phyloP scores from a whole-genome alignment of 1,139 yeast species.

The Casaregolazyma lundiana region DNA sequence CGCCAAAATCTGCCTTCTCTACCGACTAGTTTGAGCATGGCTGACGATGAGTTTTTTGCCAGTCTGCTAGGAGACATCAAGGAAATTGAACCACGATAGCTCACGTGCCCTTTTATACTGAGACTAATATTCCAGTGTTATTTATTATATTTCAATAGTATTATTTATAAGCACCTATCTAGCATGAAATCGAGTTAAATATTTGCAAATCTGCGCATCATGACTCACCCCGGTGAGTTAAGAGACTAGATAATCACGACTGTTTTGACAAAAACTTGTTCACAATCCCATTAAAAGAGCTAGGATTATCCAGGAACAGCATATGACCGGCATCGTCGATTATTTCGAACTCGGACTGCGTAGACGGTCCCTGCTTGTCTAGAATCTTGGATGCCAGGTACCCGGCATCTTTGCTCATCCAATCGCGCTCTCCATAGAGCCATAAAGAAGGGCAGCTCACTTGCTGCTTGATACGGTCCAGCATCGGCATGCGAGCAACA shows the following conservation, averaged over 20 bases:
- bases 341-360: slow-evolving; percentile 38
- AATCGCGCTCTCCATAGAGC: slow-evolving; percentile 78
- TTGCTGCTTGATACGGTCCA: slow-evolving; percentile 49
- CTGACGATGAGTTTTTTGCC: slow-evolving; percentile 16
- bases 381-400: slow-evolving; percentile 43
- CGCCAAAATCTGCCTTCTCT: slow-evolving; percentile 10
- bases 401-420: slow-evolving; percentile 82
- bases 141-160: too few relatives aligned
- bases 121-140: too few relatives aligned
- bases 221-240: too few relatives aligned
- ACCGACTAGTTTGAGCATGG: slow-evolving; percentile 13
- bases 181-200: too few relatives aligned
- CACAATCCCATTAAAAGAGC: slow-evolving; percentile 51
- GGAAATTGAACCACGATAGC: too few relatives aligned
- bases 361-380: slow-evolving; percentile 26
- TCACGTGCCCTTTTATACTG: too few relatives aligned
- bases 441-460: slow-evolving; percentile 41
- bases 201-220: too few relatives aligned
- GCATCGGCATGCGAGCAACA: slow-evolving; percentile 72
- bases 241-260: too few relatives aligned
- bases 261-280: slow-evolving; percentile 4
- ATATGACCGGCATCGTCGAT: slow-evolving; percentile 70
- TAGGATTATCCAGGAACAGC: slow-evolving; percentile 67
- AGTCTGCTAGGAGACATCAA: slow-evolving; percentile 14
- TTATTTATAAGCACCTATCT: too few relatives aligned